Base-by-base conservation (phyloP, 192 early-diverging fungal genomes). In the Rhizoclosmatium globosum region DNA sequence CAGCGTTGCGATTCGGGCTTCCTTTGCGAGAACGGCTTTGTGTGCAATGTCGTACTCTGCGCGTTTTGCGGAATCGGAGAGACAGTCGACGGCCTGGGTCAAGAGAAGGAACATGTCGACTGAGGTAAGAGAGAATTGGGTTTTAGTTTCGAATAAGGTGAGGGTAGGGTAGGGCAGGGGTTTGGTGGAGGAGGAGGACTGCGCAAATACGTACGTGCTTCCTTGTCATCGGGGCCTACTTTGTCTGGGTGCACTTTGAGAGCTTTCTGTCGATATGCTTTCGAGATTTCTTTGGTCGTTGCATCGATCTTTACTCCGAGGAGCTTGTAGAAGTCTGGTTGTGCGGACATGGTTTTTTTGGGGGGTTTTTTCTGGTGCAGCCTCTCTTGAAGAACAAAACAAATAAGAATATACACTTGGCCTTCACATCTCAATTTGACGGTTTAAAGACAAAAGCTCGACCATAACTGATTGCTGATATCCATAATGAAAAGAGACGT, bases 201-300 rank as follows among this genome's bases (percentile, higher is more conserved):
- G 15, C 23, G 23, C 6, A 64, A 11, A 43, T 3, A 39, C 50
- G 0, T n/a, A 71, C 70, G 47, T 57, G 70, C 70, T 44, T 42
- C 72, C 46, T 31, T 23, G 72, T 74, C 61, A 15, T 74, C 72
- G 17, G 72, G 21, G 11, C 72, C 72, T 6, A 74, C 72, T 42
- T 98, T 98, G 87, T 99, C 97, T 0, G 97, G 97, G 76, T 99
- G 97, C 66, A 88, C 95, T 71, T 92, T 92, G 70, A 87, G 86
- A 2, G 96, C 97, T 45, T 91, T 84, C 47, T 91, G 86, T 69
- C 94, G 92, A 84, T 98, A 99, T 58, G 93, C 93, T 74, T 96
- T 97, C 79, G 97, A 97, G 68, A 99, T 95, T 65, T 94, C 92
- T 6, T 86, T 85, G 44, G 90, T 84, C 19, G 93, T 92, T 13